Evolutionary conservation across 805 yeast species (phyloP).

Genomic region (Metschnikowia noctiluminum): DNA sequence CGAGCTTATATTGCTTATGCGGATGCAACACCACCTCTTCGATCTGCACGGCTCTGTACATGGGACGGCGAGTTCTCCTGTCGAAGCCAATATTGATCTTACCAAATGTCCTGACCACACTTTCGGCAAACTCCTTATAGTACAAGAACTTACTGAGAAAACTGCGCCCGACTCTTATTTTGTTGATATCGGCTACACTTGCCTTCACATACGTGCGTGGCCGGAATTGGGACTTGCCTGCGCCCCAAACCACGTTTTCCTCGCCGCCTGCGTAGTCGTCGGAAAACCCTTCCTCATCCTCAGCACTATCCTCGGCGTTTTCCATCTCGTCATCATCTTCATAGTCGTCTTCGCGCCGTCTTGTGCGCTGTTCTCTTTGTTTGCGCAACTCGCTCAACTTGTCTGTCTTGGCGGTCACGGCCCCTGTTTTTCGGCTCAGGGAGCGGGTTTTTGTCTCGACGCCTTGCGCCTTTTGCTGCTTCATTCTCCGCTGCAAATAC

Average conservation of each 20-base stretch:
- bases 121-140: slow-evolving; percentile 74
- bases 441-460: slow-evolving; percentile 34
- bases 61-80: slow-evolving; percentile 55
- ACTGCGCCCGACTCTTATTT: slow-evolving; percentile 72
- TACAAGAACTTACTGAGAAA: slow-evolving; percentile 72
- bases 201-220: slow-evolving; percentile 40
- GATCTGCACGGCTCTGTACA: slow-evolving; percentile 81
- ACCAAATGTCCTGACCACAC: slow-evolving; percentile 72
- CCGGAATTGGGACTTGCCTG: slow-evolving; percentile 22
- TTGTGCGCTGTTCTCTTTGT: slow-evolving; percentile 65
- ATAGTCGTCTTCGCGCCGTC: slow-evolving; percentile 26
- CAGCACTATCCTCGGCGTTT: slow-evolving; percentile 31
- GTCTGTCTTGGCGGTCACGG: slow-evolving; percentile 39
- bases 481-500: slow-evolving; percentile 79
- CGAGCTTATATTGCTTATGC: slow-evolving; percentile 40
- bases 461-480: slow-evolving; percentile 40
- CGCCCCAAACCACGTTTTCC: slow-evolving; percentile 34
- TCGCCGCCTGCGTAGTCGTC: slow-evolving; percentile 40
- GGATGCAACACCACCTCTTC: slow-evolving; percentile 53
- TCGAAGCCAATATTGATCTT: slow-evolving; percentile 78
- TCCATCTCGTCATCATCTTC: slow-evolving; percentile 23
- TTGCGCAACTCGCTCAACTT: slow-evolving; percentile 71
- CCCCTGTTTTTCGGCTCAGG: slow-evolving; percentile 27
- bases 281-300: slow-evolving; percentile 29
- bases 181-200: slow-evolving; percentile 63